Conservation (phyloP, 2,329 filamentous ascomycete species). For the Byssochlamys sp. region DNA sequence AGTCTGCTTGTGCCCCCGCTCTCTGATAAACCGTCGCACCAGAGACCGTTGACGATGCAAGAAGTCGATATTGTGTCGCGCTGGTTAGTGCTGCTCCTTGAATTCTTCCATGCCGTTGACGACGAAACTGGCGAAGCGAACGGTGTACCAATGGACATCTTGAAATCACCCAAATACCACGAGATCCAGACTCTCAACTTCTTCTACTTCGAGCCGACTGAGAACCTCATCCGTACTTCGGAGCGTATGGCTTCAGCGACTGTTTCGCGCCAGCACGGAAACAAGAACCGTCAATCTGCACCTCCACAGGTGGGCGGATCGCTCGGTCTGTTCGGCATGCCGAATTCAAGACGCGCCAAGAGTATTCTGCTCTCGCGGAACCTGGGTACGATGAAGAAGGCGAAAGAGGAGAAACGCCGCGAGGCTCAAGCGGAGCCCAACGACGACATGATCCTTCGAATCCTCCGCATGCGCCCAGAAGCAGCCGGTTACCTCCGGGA, state of each 20-base stretch:
- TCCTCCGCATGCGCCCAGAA: slow-evolving; percentile 88
- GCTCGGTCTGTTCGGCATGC: slow-evolving; percentile 43
- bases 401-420: slow-evolving; percentile 89
- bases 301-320: slow-evolving; percentile 44
- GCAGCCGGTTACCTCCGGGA: slow-evolving; percentile 80
- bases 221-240: slow-evolving; percentile 85
- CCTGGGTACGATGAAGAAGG: slow-evolving; percentile 87
- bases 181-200: slow-evolving; percentile 94
- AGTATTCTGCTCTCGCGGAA: slow-evolving; percentile 92
- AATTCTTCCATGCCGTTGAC: slow-evolving; percentile 89
- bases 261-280: slow-evolving; percentile 62
- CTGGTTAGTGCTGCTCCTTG: slow-evolving; percentile 82
- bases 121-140: slow-evolving; percentile 72
- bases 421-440: slow-evolving; percentile 93
- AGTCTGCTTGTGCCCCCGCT: slow-evolving; percentile 80
- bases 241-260: slow-evolving; percentile 90
- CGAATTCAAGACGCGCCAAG: slow-evolving; percentile 43
- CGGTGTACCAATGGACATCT: slow-evolving; percentile 78
- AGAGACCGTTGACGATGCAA: slow-evolving; percentile 71
- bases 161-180: slow-evolving; percentile 97
- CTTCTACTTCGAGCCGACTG: slow-evolving; percentile 92
- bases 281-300: slow-evolving; percentile 59
- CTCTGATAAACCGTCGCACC: slow-evolving; percentile 83
- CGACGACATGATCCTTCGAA: slow-evolving; percentile 95
- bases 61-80: slow-evolving; percentile 92